Base-by-base conservation (phyloP, 177 flowering plant genomes). In the Vitis hybrid region DNA sequence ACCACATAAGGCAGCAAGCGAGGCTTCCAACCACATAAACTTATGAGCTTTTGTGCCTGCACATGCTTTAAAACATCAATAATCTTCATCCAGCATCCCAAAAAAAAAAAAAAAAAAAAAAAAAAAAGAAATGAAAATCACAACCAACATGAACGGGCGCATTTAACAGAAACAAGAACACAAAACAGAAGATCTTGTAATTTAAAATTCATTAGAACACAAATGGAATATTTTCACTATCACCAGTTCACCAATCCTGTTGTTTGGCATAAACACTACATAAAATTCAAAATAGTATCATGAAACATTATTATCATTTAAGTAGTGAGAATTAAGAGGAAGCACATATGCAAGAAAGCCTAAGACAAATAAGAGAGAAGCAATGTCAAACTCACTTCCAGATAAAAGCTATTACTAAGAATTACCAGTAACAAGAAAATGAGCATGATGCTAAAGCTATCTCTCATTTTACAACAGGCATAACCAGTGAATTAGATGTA, bases 21-120 rank as follows among this genome's bases (percentile, higher is more conserved):
- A 68, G 87, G 90, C 73, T 90, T 92, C 98, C 99, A 96, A 51
- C 99, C 98, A 85, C 91, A 92, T 69, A 96, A 82, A 73, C 93
- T 87, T 64, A 92, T 88, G 58, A 94, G 83, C 74, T 85, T 94
- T 77, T 76, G 88, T 55, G 96, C 98, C 99, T 93, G 92, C 69
- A 87, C 73, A 58, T 58, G 32, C 27, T 11, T 41, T 5, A 32
- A 59, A 68, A 55, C 52, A 63, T 61, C 57, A 66, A 6, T 32
- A 52, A 17, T 48, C 54, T 50, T 20, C 17, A 59, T 24, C 24
- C 15, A 71, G 32, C 21, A 54, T 35, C 59, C 57, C 9, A 56
- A 65, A 32, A 17, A 11, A 21, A n/a, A 18, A 18, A 20, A 20
- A 20, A 20, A 1, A 20, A 20, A 20, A 20, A 20, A 32, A n/a